A percentile compares a stretch with the other conserved stretches of the same genome.
These are phyloP conservation scores for Aspergillus incahuasiensis DNA, from an alignment of 495 filamentous ascomycete species.

Conservation along the genomic window DNA sequence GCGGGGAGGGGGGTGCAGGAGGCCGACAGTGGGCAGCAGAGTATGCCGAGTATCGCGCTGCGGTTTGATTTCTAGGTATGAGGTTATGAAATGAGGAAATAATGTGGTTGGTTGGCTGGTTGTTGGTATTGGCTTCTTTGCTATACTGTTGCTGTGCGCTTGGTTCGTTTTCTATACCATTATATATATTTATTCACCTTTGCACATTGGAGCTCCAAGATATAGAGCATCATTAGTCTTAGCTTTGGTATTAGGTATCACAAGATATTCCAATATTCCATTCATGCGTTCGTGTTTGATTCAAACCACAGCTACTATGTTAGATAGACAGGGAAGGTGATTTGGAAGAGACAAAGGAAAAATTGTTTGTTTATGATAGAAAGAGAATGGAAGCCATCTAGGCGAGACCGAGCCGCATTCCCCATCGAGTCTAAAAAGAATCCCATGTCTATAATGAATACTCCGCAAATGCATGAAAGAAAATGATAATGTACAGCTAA, in stretches of 20 bases:
- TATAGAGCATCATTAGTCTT: background rate
- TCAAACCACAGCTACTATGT: too few species aligned
- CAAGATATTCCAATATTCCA: background rate
- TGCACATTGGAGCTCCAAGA: background rate
- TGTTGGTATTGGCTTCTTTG: too few species aligned
- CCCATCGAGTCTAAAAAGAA: background rate
- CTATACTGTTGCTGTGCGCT: background rate
- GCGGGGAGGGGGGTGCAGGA: conserved; percentile 27
- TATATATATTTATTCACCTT: conserved; percentile 4
- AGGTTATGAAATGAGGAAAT: background rate
- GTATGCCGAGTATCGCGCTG: conserved; percentile 81
- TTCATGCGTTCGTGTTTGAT: too few species aligned
- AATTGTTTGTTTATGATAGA: background rate
- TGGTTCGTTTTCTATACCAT: background rate
- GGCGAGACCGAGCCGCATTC: background rate
- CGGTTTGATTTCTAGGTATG: conserved; percentile 76
- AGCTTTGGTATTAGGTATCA: background rate
- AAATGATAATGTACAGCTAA: conserved; percentile 7
- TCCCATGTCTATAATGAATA: background rate
- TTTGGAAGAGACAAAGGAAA: background rate
- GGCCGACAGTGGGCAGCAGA: conserved; percentile 41
- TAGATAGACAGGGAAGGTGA: too few species aligned
- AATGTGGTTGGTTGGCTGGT: too few species aligned
- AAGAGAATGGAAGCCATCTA: background rate
- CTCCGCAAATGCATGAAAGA: background rate